These are phyloP conservation scores for Hanseniaspora hatyaiensis DNA, from an alignment of 805 yeast genomes.

Conservation along the genomic window DNA sequence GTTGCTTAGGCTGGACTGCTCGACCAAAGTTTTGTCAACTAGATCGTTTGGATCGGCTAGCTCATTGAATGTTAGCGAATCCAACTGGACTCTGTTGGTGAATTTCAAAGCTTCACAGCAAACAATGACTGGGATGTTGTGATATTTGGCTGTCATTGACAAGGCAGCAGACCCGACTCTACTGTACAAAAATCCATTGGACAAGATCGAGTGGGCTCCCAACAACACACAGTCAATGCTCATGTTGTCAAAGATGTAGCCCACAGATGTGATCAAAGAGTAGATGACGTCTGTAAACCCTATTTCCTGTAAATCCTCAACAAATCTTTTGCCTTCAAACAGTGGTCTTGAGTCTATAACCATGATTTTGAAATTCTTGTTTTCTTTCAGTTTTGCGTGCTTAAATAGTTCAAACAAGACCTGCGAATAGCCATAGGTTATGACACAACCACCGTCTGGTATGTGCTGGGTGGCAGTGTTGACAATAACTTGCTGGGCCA, in stretches of 20 bases:
- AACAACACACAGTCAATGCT: constrained; percentile 75
- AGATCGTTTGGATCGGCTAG: constrained; percentile 70
- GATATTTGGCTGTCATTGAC: constrained; percentile 78
- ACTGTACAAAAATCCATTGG: constrained; percentile 85
- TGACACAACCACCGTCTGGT: constrained; percentile 59
- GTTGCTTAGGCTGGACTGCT: constrained; percentile 22
- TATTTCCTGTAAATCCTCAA: constrained; percentile 46
- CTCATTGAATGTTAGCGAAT: constrained; percentile 89
- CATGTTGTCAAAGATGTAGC: constrained; percentile 61
- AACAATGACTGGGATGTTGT: constrained; percentile 86
- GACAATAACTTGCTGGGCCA: constrained; percentile 71
- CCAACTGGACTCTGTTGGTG: constrained; percentile 88
- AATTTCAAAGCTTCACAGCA: constrained; percentile 93
- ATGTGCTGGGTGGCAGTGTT: constrained; percentile 71
- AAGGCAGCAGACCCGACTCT: constrained; percentile 91
- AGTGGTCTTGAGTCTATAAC: constrained; percentile 89
- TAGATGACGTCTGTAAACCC: constrained; percentile 59
- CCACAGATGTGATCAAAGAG: constrained; percentile 64
- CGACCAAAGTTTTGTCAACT: constrained; percentile 41
- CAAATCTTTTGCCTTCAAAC: constrained; percentile 79
- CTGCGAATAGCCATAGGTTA: constrained; percentile 80
- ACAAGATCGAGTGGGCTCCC: constrained; percentile 95
- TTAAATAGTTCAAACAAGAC: constrained; percentile 68
- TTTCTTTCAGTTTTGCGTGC: constrained; percentile 48
- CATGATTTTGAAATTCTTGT: constrained; percentile 64